These are phyloP conservation scores for Chaetoscypha palmicola DNA, from an alignment of 2,329 filamentous ascomycete genomes.

Conservation along the genomic window DNA sequence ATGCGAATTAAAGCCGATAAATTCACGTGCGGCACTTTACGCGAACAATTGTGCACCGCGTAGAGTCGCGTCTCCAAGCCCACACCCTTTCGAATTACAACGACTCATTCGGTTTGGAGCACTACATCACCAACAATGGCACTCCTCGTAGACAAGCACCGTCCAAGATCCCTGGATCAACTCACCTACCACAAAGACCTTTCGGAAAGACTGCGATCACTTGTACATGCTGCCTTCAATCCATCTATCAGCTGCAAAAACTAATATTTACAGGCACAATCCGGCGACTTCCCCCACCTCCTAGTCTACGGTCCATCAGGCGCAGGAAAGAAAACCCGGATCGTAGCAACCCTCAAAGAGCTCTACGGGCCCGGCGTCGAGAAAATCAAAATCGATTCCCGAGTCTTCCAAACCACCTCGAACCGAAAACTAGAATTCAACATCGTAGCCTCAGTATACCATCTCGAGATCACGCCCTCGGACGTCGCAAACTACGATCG, in stretches of 20 bases:
- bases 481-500: slow-evolving; percentile 96
- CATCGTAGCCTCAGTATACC: slow-evolving; percentile 93
- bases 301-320: slow-evolving; percentile 95
- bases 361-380: slow-evolving; percentile 95
- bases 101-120: background rate
- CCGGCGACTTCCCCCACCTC: slow-evolving; percentile 94
- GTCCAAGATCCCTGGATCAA: slow-evolving; percentile 65
- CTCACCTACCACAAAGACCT: slow-evolving; percentile 86
- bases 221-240: too few species aligned
- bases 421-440: slow-evolving; percentile 99
- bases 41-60: background rate
- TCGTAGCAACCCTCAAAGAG: slow-evolving; percentile 91
- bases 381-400: slow-evolving; percentile 98
- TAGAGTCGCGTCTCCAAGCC: background rate
- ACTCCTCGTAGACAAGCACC: slow-evolving; percentile 65
- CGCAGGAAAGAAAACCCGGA: slow-evolving; percentile 94
- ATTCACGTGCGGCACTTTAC: background rate
- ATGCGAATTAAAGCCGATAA: background rate
- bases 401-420: slow-evolving; percentile 89
- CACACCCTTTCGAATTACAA: background rate
- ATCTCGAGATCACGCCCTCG: slow-evolving; percentile 95
- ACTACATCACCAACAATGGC: slow-evolving; percentile 45
- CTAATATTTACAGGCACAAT: slow-evolving; percentile 63
- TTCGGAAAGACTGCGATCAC: slow-evolving; percentile 75
- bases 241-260: too few species aligned